Conservation (phyloP, 768 basidiomycete species). For the Termitomyces sp. region DNA sequence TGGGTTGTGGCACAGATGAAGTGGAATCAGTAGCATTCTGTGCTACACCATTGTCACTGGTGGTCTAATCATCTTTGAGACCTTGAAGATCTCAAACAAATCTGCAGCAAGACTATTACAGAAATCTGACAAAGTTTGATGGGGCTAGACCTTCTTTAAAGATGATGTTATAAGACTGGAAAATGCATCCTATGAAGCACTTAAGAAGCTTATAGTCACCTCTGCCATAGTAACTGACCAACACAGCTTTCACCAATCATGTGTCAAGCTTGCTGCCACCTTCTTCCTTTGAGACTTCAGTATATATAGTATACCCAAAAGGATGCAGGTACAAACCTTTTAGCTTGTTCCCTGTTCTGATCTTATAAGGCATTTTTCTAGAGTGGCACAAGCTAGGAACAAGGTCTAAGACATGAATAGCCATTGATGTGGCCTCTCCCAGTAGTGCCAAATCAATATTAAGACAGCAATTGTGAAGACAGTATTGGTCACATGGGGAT, state of each 20-base stretch:
- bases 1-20: no score
- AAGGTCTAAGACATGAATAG: no score
- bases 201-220: background rate
- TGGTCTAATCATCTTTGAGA: no score
- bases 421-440: no score
- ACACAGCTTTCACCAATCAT: background rate
- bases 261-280: background rate
- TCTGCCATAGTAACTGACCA: background rate
- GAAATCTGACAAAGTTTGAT: background rate
- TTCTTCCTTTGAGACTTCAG: background rate
- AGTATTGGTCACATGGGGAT: no score
- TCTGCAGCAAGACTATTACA: background rate
- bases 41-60: no score
- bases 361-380: no score
- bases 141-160: background rate
- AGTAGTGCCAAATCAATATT: no score
- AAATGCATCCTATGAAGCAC: background rate
- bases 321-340: background rate
- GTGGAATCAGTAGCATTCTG: no score
- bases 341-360: background rate
- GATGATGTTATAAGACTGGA: background rate
- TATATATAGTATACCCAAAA: background rate
- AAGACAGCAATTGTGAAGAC: no score
- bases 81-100: background rate
- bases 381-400: no score